Evolutionary conservation across 768 basidiomycete species (phyloP).

Genomic region (Leucosporidium creatinivorum): DNA sequence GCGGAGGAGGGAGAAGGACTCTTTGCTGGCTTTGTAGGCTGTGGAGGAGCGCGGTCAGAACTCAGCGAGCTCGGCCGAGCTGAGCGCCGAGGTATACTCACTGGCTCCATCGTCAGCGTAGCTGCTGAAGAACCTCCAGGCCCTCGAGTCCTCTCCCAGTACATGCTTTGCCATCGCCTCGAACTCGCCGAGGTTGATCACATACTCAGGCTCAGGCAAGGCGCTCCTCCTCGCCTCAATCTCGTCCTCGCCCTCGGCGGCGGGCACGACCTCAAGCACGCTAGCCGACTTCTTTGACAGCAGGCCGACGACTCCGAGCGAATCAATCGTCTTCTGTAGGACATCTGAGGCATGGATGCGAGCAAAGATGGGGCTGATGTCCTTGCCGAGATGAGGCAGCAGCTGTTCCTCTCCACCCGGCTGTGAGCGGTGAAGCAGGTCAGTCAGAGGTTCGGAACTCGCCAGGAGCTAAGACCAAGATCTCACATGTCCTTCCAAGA

Average conservation of each 20-base stretch:
- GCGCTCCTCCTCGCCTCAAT: slow-evolving; percentile 10
- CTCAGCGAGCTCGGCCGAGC: neutral
- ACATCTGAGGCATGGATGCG: slow-evolving; percentile 10
- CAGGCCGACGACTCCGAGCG: slow-evolving; percentile 9
- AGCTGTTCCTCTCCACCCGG: slow-evolving; percentile 15
- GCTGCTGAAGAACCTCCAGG: slow-evolving; percentile 14
- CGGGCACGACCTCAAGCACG: slow-evolving; percentile 6
- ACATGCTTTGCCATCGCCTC: slow-evolving; percentile 20
- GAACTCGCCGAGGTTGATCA: slow-evolving; percentile 26
- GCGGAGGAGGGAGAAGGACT: slow-evolving; percentile 15
- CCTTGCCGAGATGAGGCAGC: slow-evolving; percentile 10
- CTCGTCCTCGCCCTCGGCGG: slow-evolving; percentile 5
- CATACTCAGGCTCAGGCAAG: neutral
- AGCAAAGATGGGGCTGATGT: slow-evolving; percentile 15
- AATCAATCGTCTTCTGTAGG: neutral
- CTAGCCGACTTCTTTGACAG: slow-evolving; percentile 1
- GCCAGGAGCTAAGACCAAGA: too few relatives aligned
- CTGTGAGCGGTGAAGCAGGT: neutral
- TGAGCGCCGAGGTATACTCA: neutral
- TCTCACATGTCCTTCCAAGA: slow-evolving; percentile 2
- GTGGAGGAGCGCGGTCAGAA: neutral
- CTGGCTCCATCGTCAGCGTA: slow-evolving; percentile 17
- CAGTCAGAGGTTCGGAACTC: too few relatives aligned
- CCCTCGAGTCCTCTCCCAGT: slow-evolving; percentile 6
- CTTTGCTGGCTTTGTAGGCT: slow-evolving; percentile 3